These are phyloP conservation scores for Moniliophthora roreri DNA, from an alignment of 1,284 basidiomycete species.

Conservation along the genomic window DNA sequence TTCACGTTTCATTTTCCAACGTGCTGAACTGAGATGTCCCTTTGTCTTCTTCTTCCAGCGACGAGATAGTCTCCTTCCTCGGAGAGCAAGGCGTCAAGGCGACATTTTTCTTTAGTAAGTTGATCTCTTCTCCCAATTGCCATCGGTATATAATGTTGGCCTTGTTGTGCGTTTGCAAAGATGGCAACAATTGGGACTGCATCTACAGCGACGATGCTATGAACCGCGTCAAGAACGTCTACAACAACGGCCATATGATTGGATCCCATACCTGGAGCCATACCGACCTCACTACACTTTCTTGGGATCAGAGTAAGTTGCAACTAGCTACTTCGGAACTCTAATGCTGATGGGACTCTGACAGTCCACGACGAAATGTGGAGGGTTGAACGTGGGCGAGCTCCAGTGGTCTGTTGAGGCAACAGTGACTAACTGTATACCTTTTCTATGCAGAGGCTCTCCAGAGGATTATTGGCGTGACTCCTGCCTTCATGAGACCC, in stretches of 20 bases:
- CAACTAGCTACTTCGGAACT: too few species aligned
- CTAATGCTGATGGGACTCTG: background rate
- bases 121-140: constrained; percentile 1
- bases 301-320: constrained; percentile 32
- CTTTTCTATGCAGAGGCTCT: constrained; percentile 32
- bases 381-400: constrained; percentile 23
- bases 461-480: constrained; percentile 29
- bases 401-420: background rate
- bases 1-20: too few species aligned
- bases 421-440: too few species aligned
- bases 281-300: constrained; percentile 22
- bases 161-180: too few species aligned
- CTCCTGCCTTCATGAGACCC: constrained; percentile 36
- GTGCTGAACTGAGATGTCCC: too few species aligned
- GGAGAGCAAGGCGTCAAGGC: constrained; percentile 11
- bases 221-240: constrained; percentile 20
- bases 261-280: constrained; percentile 24
- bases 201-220: constrained; percentile 24
- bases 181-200: too few species aligned
- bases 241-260: constrained; percentile 19
- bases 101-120: constrained; percentile 29
- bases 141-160: too few species aligned
- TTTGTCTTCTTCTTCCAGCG: background rate
- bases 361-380: constrained; percentile 23
- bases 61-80: constrained; percentile 3